Conservation (phyloP, 192 early-diverging fungal genomes). For the Coemansia sp. region DNA sequence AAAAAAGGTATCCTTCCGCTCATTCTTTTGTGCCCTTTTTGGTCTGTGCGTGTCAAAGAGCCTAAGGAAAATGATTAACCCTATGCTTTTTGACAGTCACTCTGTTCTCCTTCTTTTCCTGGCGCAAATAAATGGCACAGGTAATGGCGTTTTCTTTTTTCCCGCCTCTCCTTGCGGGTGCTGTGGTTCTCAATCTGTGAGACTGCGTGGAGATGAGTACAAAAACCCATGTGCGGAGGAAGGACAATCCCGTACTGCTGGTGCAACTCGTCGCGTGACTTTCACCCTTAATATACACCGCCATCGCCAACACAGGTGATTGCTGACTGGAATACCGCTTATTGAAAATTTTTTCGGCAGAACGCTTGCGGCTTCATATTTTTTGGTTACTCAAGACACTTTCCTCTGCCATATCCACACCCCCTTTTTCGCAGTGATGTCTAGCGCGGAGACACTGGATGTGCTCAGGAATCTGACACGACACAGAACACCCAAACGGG, state of each 20-base stretch:
- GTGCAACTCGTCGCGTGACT: background rate
- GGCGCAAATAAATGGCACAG: background rate
- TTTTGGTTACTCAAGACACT: background rate
- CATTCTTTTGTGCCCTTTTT: background rate
- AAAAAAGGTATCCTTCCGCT: background rate
- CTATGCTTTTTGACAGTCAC: background rate
- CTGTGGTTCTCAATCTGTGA: background rate
- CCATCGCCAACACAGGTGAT: background rate
- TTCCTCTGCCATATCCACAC: background rate
- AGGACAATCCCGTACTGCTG: background rate
- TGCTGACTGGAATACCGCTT: background rate
- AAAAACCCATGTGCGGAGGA: background rate
- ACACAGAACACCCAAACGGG: conserved; percentile 30
- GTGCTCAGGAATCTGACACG: conserved; percentile 31
- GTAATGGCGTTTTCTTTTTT: conserved; percentile 5
- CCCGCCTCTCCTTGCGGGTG: background rate
- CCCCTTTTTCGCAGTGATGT: conserved; percentile 18
- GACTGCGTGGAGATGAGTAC: background rate
- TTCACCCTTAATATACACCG: background rate
- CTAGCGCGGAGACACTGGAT: conserved; percentile 21
- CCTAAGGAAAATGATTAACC: no score
- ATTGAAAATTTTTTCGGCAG: no score
- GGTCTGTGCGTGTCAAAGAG: background rate
- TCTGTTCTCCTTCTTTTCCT: no score
- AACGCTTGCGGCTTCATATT: background rate